Conservation (phyloP, 129 eudicot species). For the Rutidosis leptorrhynchoides region DNA sequence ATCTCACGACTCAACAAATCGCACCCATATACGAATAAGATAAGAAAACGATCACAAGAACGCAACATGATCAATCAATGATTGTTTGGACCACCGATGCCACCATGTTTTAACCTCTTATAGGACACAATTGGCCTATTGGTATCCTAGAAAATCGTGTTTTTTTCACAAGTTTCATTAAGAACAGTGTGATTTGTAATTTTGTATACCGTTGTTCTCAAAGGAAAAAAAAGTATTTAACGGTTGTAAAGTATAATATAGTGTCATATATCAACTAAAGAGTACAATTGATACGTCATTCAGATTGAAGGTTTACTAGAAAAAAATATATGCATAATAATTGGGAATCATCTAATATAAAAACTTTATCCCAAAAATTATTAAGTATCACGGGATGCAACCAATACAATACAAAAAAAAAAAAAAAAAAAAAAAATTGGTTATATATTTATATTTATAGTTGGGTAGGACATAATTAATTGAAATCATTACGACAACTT, state of each 20-base stretch:
- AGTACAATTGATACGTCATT: background rate
- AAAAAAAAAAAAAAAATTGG: background rate
- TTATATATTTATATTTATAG: background rate
- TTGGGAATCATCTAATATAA: too few species aligned
- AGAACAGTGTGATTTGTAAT: too few species aligned
- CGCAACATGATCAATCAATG: background rate
- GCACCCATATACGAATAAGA: background rate
- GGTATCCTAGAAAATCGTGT: too few species aligned
- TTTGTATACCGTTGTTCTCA: too few species aligned
- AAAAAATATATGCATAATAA: too few species aligned
- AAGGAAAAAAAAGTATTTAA: background rate
- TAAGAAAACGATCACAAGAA: slow-evolving; percentile 14
- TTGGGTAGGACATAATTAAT: background rate
- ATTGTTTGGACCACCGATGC: slow-evolving; percentile 3
- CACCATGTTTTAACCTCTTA: background rate
- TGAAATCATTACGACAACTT: background rate
- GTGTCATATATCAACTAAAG: background rate
- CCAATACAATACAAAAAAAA: background rate
- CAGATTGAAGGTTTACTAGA: background rate
- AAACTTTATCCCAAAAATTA: background rate
- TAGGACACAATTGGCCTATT: background rate
- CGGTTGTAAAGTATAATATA: too few species aligned
- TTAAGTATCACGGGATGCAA: background rate
- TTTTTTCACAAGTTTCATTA: too few species aligned
- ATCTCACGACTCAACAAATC: background rate